phyloP scores from a whole-genome alignment of 306 rosid species.

The Lablab purpureus region DNA sequence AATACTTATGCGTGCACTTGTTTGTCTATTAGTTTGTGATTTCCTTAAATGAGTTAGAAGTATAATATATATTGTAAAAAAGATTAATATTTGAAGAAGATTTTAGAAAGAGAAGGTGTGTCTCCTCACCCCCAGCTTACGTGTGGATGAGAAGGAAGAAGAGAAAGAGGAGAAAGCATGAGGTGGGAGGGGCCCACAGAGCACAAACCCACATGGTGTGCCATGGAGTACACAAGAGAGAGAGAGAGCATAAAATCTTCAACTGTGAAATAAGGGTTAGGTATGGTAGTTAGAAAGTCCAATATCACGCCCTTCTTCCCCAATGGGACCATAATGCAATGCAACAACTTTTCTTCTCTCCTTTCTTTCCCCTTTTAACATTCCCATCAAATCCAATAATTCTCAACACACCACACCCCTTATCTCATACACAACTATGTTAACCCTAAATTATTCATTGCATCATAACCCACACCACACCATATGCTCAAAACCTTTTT shows the following conservation, averaged over 20 bases:
- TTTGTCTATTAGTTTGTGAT: too few relatives aligned
- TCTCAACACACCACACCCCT: too few relatives aligned
- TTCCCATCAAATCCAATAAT: conserved; percentile 29
- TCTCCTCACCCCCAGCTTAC: conserved; percentile 1
- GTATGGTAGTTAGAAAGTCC: conserved; percentile 76
- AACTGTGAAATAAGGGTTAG: conserved; percentile 60
- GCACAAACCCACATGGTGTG: conserved; percentile 65
- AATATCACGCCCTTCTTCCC: conserved; percentile 46
- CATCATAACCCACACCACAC: too few relatives aligned
- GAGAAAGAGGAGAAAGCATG: conserved; percentile 42
- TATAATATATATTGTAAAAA: too few relatives aligned
- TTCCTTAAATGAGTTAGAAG: too few relatives aligned
- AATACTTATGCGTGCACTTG: too few relatives aligned
- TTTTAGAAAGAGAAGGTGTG: not conserved
- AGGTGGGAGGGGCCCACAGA: conserved; percentile 42
- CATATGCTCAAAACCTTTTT: too few relatives aligned
- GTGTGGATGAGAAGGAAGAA: conserved; percentile 42
- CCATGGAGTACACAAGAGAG: not conserved
- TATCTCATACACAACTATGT: too few relatives aligned
- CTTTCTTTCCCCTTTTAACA: conserved; percentile 13
- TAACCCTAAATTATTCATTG: too few relatives aligned
- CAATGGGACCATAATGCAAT: conserved; percentile 39
- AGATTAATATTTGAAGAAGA: too few relatives aligned
- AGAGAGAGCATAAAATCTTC: conserved; percentile 42
- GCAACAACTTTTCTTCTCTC: not conserved